Evolutionary conservation across 768 basidiomycete genomes (phyloP).

Genomic region (Hemileccinum impolitum): DNA sequence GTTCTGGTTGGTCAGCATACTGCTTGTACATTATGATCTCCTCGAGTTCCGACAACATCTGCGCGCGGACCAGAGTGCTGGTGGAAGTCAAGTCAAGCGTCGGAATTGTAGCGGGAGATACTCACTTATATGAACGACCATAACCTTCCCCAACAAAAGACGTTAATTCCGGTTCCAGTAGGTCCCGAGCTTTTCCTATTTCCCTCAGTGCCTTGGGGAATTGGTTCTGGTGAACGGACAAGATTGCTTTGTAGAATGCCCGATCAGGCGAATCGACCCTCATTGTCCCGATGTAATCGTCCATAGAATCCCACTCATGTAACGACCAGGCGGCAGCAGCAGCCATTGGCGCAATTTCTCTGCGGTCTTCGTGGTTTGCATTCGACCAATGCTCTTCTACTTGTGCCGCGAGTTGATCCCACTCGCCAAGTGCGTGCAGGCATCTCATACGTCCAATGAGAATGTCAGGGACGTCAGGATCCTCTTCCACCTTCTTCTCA

Average conservation of each 20-base stretch:
- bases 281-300: conserved; percentile 93
- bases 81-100: conserved; percentile 10
- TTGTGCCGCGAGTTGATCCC: conserved; percentile 84
- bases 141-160: conserved; percentile 95
- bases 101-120: not conserved
- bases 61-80: conserved; percentile 94
- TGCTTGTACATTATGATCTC: conserved; percentile 97
- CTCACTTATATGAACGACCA: conserved; percentile 94
- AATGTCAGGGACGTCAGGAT: conserved; percentile 72
- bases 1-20: conserved; percentile 87
- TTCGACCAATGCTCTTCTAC: conserved; percentile 88
- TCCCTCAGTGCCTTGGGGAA: conserved; percentile 87
- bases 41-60: conserved; percentile 97
- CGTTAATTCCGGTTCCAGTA: conserved; percentile 86
- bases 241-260: conserved; percentile 93
- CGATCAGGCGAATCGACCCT: conserved; percentile 89
- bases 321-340: conserved; percentile 97
- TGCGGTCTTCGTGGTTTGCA: conserved; percentile 77
- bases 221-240: conserved; percentile 95
- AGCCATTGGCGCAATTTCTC: conserved; percentile 93
- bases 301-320: conserved; percentile 98
- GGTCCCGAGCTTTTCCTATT: conserved; percentile 89
- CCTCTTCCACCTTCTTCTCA: conserved; percentile 71
- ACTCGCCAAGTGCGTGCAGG: conserved; percentile 95
- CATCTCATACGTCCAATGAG: conserved; percentile 93